phyloP scores from a whole-genome alignment of 176 grass and related monocot species.

The Bothriochloa decipiens region DNA sequence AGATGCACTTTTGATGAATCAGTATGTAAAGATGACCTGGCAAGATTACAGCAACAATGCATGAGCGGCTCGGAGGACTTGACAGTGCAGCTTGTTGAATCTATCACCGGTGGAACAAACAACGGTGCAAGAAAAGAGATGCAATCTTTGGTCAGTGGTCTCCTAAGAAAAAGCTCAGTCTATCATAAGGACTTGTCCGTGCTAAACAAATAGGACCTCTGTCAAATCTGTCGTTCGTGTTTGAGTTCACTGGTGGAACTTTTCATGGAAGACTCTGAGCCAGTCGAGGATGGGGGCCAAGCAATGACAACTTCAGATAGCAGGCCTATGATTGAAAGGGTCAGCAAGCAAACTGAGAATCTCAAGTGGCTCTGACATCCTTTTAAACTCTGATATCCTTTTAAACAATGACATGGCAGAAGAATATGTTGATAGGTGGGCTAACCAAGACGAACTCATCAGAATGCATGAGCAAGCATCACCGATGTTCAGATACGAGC shows the following conservation, averaged over 20 bases:
- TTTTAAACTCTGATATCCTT: too few species aligned
- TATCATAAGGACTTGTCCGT: constrained; percentile 80
- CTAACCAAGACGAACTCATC: too few species aligned
- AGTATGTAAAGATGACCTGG: constrained; percentile 62
- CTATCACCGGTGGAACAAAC: constrained; percentile 65
- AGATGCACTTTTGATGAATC: constrained; percentile 64
- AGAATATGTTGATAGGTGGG: too few species aligned
- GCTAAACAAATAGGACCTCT: constrained; percentile 65
- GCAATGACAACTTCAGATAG: too few species aligned
- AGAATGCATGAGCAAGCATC: too few species aligned
- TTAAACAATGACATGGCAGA: too few species aligned
- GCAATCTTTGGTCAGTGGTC: constrained; percentile 81
- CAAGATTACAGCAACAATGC: constrained; percentile 54
- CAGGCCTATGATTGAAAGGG: too few species aligned
- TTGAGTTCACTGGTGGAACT: constrained; percentile 57
- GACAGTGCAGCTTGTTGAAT: constrained; percentile 83
- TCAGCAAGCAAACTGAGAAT: too few species aligned
- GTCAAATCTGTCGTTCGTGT: constrained; percentile 67
- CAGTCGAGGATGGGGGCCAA: neutral
- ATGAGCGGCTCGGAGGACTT: too few species aligned
- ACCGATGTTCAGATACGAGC: too few species aligned
- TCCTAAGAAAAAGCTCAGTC: constrained; percentile 80
- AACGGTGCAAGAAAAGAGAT: constrained; percentile 78
- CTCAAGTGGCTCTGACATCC: too few species aligned
- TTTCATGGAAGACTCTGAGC: constrained; percentile 48